Evolutionary conservation across 306 rosid genomes (phyloP).

Genomic region (Luffa aegyptiaca): DNA sequence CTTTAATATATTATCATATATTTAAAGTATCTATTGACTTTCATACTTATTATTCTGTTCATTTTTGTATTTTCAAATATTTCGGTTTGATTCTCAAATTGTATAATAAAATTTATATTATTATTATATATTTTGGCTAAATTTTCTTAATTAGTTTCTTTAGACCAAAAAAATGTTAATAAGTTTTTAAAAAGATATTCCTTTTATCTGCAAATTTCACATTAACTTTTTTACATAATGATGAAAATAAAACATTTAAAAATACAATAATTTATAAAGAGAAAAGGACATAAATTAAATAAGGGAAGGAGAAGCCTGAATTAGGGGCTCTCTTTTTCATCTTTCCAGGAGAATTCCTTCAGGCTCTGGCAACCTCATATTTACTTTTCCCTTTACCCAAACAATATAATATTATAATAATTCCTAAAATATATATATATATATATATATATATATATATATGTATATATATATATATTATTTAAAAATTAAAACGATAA

Average conservation of each 20-base stretch:
- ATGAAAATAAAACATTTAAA: not conserved
- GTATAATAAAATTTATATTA: not conserved
- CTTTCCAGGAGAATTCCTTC: slow-evolving; percentile 37
- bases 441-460: too few species aligned
- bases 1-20: not conserved
- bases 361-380: slow-evolving; percentile 65
- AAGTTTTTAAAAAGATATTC: too few species aligned
- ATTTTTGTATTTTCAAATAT: not conserved
- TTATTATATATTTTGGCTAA: not conserved
- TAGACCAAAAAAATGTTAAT: too few species aligned
- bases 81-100: not conserved
- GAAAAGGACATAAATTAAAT: not conserved
- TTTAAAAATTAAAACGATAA: not conserved
- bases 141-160: not conserved
- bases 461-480: not conserved
- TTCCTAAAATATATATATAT: not conserved
- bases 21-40: not conserved
- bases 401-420: slow-evolving; percentile 18
- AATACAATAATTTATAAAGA: not conserved
- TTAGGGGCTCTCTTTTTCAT: not conserved
- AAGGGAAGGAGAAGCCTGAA: not conserved
- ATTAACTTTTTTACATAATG: not conserved
- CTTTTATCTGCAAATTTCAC: not conserved
- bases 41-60: not conserved
- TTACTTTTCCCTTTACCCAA: slow-evolving; percentile 52